Evolutionary conservation across 1,284 basidiomycete genomes (phyloP), one percentile per base, ranked within the genome.

Genomic region (Cryptococcus jaspeensis): DNA sequence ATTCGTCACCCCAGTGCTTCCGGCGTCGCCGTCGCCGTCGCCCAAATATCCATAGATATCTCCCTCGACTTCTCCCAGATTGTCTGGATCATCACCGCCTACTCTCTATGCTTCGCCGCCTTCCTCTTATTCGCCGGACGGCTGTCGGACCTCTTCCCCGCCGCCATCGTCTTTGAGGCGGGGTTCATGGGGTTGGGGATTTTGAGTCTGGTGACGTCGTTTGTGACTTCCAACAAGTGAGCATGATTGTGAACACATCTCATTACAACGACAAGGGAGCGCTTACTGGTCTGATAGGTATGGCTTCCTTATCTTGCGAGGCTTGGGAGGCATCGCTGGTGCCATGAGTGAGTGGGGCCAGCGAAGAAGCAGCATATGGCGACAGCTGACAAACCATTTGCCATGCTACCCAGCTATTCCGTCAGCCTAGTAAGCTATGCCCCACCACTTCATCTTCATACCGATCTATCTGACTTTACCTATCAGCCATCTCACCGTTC

Each of bases 51-150:
- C 1, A 7, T 15, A 1, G 72, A 74, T 52, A 67, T 64, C 44
- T 42, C 55, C 5, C 59, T 74, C 5, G 59, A 55, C 20, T 20
- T 59, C 15, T 69, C 64, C 8, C 72, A 74, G 53, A 52, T 65
- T 11, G 68, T 71, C 20, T 74, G 71, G 71, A 69, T 73, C 36
- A 63, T 50, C 40, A 56, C 51, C 12, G 50, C 52, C 25, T 72
- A 73, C 55, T 65, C 64, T 16, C 59, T 74, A n/a, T 62, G 59
- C 23, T 72, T 74, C 43, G 61, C 66, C 46, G 62, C 66, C 1
- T 71, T 73, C 63, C 60, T 74, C n/a, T 67, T 76, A n/a, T 71
- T 74, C 55, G 65, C 67, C 2, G 74, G 74, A 9, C 63, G 74
- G 38, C 60, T 76, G 8, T 46, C 65, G 1, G 74, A 76, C 56